Evolutionary conservation across 176 grass and related monocot genomes (phyloP), one percentile per base, ranked within the genome.

Genomic region (Alloteropsis semialata): DNA sequence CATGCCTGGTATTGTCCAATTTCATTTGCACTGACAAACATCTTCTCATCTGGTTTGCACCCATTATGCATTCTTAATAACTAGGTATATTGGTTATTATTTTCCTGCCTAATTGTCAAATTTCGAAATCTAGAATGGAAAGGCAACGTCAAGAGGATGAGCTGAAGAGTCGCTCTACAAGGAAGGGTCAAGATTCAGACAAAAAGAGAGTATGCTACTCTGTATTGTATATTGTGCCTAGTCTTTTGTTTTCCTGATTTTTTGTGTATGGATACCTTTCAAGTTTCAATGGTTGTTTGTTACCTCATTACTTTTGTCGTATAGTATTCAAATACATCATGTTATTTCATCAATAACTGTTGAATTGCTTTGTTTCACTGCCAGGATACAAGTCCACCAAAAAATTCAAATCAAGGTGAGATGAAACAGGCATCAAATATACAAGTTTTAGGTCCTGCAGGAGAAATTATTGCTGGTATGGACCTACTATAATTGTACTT

Each of bases 391-490:
- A 92, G 89, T 55, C 87, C 94, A 73, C 89, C 89, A 78, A 71
- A 87, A 62, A 84, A 59, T 38, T 38, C 60, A 53, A 67, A 74
- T 32, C 89, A 92, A 50, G 22, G 70, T 56, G 84, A 87, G 36
- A 63, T 72, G 51, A 97, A 94, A 90, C 85, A 92, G 28, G 42
- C 44, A 68, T 87, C 89, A 49, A 90, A 86, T 78, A 85, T 94
- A 77, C 94, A 94, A 81, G 83, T 97, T 87, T 79, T 88, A 72
- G 94, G 94, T 25, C 74, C 89, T 51, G 69, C 81, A 67, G 92
- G 94, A 84, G 94, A 97, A 97, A 97, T 97, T 70, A 92, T 84
- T 49, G 92, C 92, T 55, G 94, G 92, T 97, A 89, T 56, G 59
- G 22, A 59, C 48, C 54, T 54, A 58, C 21, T 53, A 72, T 7